Evolutionary conservation across 2,329 filamentous ascomycete species (phyloP).

Genomic region (Arthrocladium fulminans): DNA sequence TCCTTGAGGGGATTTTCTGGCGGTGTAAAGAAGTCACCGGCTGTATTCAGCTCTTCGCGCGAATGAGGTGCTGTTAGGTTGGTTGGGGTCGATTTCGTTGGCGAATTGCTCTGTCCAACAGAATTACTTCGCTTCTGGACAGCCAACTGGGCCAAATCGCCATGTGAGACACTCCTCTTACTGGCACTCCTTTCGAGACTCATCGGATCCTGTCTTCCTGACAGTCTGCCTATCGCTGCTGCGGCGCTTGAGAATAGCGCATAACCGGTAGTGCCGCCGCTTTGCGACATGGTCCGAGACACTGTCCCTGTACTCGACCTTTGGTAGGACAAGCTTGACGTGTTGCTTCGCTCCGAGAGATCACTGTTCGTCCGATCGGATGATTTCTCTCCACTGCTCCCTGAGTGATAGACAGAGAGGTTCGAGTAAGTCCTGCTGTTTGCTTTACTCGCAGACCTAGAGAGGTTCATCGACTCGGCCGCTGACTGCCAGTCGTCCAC

Average conservation of each 20-base stretch:
- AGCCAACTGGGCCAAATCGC: constrained; percentile 5
- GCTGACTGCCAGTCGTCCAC: constrained; percentile 24
- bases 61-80: not conserved
- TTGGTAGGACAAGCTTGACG: constrained; percentile 13
- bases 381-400: constrained; percentile 8
- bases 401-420: constrained; percentile 17
- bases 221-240: constrained; percentile 19
- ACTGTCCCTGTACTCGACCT: constrained; percentile 31
- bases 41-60: not conserved
- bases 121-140: constrained; percentile 13
- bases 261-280: constrained; percentile 21
- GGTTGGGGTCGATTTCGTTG: not conserved
- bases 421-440: constrained; percentile 22
- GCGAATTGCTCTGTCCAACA: constrained; percentile 10
- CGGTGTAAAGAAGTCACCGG: constrained; percentile 15
- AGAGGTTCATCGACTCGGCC: constrained; percentile 21
- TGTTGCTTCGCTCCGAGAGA: constrained; percentile 44
- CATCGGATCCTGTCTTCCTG: constrained; percentile 8
- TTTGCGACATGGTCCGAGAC: constrained; percentile 19
- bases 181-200: constrained; percentile 15
- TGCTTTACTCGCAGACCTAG: constrained; percentile 20
- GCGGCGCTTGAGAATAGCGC: constrained; percentile 21
- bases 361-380: constrained; percentile 49
- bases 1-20: constrained; percentile 25
- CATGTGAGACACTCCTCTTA: constrained; percentile 19